Percentiles rank a stretch among this genome's conserved stretches.
Evolutionary conservation across 306 rosid genomes (phyloP).

Genomic region (Betula pendula): DNA sequence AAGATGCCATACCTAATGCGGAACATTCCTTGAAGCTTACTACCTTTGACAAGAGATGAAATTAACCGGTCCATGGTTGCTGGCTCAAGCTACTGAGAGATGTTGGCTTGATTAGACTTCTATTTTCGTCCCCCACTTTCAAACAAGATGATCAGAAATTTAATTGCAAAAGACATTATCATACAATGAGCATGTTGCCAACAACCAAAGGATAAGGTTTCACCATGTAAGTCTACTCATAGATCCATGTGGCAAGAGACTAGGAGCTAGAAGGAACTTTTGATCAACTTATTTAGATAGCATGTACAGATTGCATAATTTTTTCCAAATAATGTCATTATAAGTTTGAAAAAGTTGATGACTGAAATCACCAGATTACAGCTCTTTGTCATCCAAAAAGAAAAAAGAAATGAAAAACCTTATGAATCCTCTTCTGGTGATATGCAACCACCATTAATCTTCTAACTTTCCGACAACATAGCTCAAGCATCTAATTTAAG

Average conservation of each 20-base stretch:
- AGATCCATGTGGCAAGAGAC: not conserved
- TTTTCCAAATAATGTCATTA: not conserved
- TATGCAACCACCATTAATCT: conserved; percentile 10
- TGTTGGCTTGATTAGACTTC: too few species aligned
- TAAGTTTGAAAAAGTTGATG: conserved; percentile 15
- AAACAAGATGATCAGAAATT: too few species aligned
- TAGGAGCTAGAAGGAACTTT: not conserved
- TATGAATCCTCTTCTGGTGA: conserved; percentile 14
- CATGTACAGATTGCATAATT: not conserved
- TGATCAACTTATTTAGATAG: not conserved
- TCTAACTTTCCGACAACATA: conserved; percentile 16
- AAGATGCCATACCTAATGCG: too few species aligned
- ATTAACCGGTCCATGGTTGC: too few species aligned
- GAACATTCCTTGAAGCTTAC: too few species aligned
- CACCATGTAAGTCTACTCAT: not conserved
- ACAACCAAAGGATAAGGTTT: not conserved
- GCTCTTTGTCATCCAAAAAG: conserved; percentile 9
- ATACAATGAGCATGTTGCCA: not conserved
- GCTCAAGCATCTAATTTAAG: conserved; percentile 41
- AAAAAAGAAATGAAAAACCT: conserved; percentile 7
- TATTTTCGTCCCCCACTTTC: too few species aligned
- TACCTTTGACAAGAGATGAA: too few species aligned
- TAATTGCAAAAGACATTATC: not conserved
- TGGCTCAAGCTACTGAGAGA: too few species aligned
- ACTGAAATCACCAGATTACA: conserved; percentile 3